These are phyloP conservation scores for Aspergillus floridensis DNA, from an alignment of 2,329 filamentous ascomycete genomes.

Conservation along the genomic window DNA sequence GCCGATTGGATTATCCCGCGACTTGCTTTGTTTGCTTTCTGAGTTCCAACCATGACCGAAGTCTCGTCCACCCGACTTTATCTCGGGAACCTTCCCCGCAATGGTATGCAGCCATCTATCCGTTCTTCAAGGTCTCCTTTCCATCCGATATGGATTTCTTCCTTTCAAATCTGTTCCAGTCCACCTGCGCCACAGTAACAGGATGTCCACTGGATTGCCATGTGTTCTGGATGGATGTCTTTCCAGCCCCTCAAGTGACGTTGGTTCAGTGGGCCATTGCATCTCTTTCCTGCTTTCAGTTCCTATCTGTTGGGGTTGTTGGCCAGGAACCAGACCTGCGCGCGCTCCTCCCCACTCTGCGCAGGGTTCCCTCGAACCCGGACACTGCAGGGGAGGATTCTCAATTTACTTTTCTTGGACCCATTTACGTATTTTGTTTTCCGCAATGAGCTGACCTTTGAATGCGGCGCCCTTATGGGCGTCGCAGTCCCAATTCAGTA, in stretches of 20 bases:
- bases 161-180: constrained; percentile 8
- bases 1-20: not conserved
- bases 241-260: constrained; percentile 2
- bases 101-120: constrained; percentile 64
- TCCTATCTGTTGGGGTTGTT: constrained; percentile 1
- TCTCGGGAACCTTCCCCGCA: constrained; percentile 94
- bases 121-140: constrained; percentile 25
- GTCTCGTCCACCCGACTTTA: constrained; percentile 95
- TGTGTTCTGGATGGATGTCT: constrained; percentile 11
- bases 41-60: constrained; percentile 63
- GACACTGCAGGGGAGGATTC: constrained; percentile 18
- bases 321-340: not conserved
- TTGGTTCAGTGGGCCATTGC: constrained; percentile 4
- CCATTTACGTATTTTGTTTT: constrained; percentile 4
- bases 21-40: not conserved
- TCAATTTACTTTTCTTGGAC: constrained; percentile 23
- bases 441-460: constrained; percentile 33
- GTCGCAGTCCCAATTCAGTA: constrained; percentile 56
- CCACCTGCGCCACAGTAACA: constrained; percentile 9
- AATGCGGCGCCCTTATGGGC: constrained; percentile 28
- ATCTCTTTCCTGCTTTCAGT: not conserved
- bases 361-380: not conserved
- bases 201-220: constrained; percentile 18
- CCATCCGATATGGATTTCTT: constrained; percentile 22
- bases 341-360: not conserved